These are phyloP conservation scores for Xylaria acuta DNA, from an alignment of 495 filamentous ascomycete genomes.

Conservation along the genomic window DNA sequence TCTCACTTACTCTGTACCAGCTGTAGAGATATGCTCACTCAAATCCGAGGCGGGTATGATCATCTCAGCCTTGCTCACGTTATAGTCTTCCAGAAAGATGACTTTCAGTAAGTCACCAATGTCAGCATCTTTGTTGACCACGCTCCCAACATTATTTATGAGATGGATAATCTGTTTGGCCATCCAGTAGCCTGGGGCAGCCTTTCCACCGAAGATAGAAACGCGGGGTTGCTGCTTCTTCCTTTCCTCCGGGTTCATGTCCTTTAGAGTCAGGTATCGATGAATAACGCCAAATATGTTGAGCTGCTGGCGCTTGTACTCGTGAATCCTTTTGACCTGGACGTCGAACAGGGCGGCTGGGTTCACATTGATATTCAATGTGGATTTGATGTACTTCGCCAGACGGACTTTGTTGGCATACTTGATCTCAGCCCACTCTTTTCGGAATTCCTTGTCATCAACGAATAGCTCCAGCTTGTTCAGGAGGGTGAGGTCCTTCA, in stretches of 20 bases:
- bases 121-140: conserved; percentile 90
- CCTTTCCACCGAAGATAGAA: conserved; percentile 97
- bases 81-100: conserved; percentile 97
- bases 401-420: conserved; percentile 72
- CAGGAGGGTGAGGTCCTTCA: conserved; percentile 85
- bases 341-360: conserved; percentile 92
- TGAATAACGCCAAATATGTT: conserved; percentile 99
- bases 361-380: conserved; percentile 79
- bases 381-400: conserved; percentile 86
- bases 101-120: conserved; percentile 96
- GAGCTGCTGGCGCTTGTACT: conserved; percentile 98
- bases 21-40: conserved; percentile 98
- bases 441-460: conserved; percentile 86
- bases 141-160: conserved; percentile 88
- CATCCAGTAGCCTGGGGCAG: conserved; percentile 99
- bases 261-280: conserved; percentile 88
- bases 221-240: conserved; percentile 92
- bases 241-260: conserved; percentile 79
- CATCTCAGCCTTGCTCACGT: conserved; percentile 98
- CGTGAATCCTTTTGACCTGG: conserved; percentile 98
- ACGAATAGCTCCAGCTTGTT: conserved; percentile 81
- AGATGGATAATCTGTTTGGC: conserved; percentile 98
- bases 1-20: conserved; percentile 77
- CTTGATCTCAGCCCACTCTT: conserved; percentile 92
- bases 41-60: conserved; percentile 94